Conservation (phyloP, 2,329 filamentous ascomycete species). For the Aspergillus neotritici region DNA sequence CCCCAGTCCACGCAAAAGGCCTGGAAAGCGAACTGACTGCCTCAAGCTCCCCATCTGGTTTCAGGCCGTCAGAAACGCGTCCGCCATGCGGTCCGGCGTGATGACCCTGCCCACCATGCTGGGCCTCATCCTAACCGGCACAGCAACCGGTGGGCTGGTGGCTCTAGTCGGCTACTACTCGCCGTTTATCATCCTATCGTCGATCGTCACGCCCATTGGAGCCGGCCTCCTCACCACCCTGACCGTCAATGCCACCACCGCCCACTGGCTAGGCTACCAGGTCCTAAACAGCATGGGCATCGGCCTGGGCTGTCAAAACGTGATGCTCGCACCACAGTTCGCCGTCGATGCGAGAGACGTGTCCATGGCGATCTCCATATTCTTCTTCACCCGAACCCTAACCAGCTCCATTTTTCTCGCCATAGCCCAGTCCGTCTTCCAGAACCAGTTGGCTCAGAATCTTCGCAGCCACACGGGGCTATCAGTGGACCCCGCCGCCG, state of each 20-base stretch:
- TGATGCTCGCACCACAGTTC: constrained; percentile 32
- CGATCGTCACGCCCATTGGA: constrained; percentile 30
- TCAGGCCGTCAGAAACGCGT: constrained; percentile 34
- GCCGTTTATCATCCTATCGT: constrained; percentile 33
- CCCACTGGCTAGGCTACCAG: constrained; percentile 38
- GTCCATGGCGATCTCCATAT: constrained; percentile 30
- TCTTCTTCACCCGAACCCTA: constrained; percentile 35
- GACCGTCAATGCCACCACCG: constrained; percentile 23
- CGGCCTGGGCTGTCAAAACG: constrained; percentile 33
- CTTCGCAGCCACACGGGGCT: constrained; percentile 8
- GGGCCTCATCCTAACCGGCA: constrained; percentile 24
- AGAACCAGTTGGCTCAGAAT: constrained; percentile 27
- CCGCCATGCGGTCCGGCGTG: constrained; percentile 33
- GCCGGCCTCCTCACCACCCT: constrained; percentile 35
- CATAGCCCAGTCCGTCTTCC: constrained; percentile 32
- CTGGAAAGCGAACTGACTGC: background rate
- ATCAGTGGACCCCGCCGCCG: no score
- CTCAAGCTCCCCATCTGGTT: constrained; percentile 41
- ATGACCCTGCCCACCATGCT: constrained; percentile 35
- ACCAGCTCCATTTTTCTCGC: constrained; percentile 35
- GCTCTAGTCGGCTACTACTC: constrained; percentile 35
- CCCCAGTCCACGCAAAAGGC: background rate
- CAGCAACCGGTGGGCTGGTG: constrained; percentile 29
- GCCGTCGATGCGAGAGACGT: constrained; percentile 28
- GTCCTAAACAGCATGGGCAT: constrained; percentile 32